Base-by-base conservation (phyloP, 441 rosid species). In the Brassica hybrid region DNA sequence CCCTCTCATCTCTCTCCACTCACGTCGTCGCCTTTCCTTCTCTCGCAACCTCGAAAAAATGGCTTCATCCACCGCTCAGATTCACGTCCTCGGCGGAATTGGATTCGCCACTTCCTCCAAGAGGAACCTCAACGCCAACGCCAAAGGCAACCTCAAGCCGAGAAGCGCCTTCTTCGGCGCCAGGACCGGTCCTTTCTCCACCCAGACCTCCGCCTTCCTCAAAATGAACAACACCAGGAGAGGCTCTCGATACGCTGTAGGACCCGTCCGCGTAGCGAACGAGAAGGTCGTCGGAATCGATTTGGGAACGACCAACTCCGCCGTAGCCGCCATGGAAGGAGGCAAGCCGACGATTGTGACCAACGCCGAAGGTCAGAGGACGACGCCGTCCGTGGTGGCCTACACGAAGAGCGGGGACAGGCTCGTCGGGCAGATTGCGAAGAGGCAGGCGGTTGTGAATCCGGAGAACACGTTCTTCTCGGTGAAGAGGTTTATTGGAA, bases 311-410 rank as follows among this genome's bases (percentile, higher is more conserved):
- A 81, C 84, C 2, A 81, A 81, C 65, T 81, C 99, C 16, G 96
- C 98, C 1, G 99, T 91, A 38, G 99, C 98, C 9, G 99, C 98
- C 0, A 93, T 93, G 97, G 98, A 95, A 77, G 99, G 98, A 67
- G 98, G 99, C 21, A 86, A 95, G 81, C 99, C 98, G 5, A 95
- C 99, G 32, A 95, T 95, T 52, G 97, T 95, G 17, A 91, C 98
- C 0, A 95, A 95, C 76, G 94, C 90, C 0, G 99, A 95, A 75
- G 99, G 99, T n/a, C 99, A 95, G 79, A 85, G 99, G 66, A 95
- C 98, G 38, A 95, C 97, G 6, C 96, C 98, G 1, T 91, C 98
- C 0, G 97, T 93, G 14, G 98, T 95, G 70, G 98, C 99, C 1
- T 95, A 95, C 68, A 89, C 99, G 0, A 95, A 93, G 76, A 84